A percentile compares a stretch with the other conserved stretches of the same genome.
Evolutionary conservation across 768 basidiomycete genomes (phyloP).

Genomic region (Cystobasidium tubakii): DNA sequence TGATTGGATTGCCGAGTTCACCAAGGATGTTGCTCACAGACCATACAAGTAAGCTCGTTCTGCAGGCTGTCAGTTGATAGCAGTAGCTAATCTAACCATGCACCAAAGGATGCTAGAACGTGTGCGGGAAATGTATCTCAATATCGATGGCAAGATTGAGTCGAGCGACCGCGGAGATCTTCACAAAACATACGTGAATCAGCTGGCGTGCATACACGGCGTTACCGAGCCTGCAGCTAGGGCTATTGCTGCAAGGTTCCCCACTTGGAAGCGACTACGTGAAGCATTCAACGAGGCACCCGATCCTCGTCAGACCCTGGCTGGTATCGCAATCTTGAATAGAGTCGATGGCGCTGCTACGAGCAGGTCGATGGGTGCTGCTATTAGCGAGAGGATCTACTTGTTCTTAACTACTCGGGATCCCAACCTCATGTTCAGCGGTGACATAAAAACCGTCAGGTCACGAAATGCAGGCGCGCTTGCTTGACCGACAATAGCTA

Average conservation of each 20-base stretch:
- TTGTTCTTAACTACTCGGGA: conserved; percentile 15
- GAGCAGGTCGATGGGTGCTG: neutral
- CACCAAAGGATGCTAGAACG: conserved; percentile 27
- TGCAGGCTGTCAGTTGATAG: no score
- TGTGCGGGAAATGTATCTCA: conserved; percentile 12
- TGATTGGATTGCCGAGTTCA: conserved; percentile 31
- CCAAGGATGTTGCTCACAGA: conserved; percentile 22
- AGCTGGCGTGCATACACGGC: conserved; percentile 20
- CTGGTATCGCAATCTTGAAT: neutral
- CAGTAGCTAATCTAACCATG: no score
- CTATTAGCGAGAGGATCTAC: conserved; percentile 19
- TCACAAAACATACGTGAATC: conserved; percentile 24
- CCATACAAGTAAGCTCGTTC: conserved; percentile 23
- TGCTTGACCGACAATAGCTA: neutral
- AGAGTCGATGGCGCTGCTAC: conserved; percentile 26
- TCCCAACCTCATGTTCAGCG: neutral
- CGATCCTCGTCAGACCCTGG: neutral
- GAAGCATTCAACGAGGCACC: conserved; percentile 1
- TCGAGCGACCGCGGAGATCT: conserved; percentile 6
- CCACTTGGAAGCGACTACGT: conserved; percentile 7
- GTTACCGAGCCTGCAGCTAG: conserved; percentile 4
- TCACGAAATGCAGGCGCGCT: neutral
- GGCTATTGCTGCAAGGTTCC: conserved; percentile 6
- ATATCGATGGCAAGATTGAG: conserved; percentile 33
- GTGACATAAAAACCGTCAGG: conserved; percentile 17